These are phyloP conservation scores for Penicillium sp. DNA, from an alignment of 2,329 filamentous ascomycete species.

Conservation along the genomic window DNA sequence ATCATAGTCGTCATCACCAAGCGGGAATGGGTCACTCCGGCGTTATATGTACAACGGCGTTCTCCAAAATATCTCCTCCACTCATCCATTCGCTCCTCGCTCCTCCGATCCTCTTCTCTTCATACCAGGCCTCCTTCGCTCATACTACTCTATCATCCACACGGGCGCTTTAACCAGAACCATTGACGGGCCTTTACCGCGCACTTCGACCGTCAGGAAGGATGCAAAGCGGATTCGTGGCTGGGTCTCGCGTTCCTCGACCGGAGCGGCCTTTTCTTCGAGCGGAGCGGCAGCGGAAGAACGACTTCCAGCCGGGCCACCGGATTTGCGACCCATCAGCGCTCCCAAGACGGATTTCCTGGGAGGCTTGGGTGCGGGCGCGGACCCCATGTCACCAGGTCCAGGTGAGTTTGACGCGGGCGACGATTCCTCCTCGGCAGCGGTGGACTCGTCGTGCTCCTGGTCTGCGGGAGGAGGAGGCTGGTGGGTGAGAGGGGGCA, in stretches of 20 bases:
- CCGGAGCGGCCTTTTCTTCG: conserved; percentile 26
- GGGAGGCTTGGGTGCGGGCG: conserved; percentile 29
- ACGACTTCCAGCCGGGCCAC: conserved; percentile 13
- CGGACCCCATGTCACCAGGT: conserved; percentile 13
- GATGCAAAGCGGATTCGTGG: conserved; percentile 71
- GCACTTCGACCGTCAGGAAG: conserved; percentile 73
- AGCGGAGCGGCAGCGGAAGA: conserved; percentile 15
- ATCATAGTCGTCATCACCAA: conserved; percentile 17
- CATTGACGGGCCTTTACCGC: conserved; percentile 62
- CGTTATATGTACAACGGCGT: conserved; percentile 15
- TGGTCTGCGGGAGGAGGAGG: conserved; percentile 23
- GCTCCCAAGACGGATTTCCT: conserved; percentile 48
- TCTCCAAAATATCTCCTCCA: not conserved
- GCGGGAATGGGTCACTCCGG: conserved; percentile 10
- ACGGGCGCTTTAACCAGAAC: conserved; percentile 76
- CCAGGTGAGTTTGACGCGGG: conserved; percentile 25
- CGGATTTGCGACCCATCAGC: conserved; percentile 41
- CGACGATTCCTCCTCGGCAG: conserved; percentile 24
- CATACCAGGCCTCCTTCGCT: not conserved
- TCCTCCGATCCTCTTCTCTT: too few relatives aligned
- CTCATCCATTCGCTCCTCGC: not conserved
- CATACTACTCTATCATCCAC: conserved; percentile 46
- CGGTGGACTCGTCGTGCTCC: conserved; percentile 13
- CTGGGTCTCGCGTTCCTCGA: conserved; percentile 15
- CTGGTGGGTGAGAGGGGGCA: conserved; percentile 57